Conservation (phyloP, 129 eudicot species). For the Deinandra increscens region DNA sequence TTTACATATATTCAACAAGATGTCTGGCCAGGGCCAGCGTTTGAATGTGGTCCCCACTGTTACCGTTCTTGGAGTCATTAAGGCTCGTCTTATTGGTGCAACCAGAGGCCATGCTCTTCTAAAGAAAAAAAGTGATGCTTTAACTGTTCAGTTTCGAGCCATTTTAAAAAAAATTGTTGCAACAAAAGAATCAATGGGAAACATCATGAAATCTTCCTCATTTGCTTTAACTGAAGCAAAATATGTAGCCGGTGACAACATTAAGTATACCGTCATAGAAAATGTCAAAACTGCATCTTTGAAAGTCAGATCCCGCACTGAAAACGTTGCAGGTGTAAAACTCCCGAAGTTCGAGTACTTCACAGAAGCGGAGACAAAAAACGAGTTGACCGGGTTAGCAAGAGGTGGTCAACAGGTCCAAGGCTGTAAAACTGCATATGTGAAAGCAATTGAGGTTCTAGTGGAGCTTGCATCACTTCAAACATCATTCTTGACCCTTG, state of each 20-base stretch:
- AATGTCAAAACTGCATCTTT: slow-evolving; percentile 73
- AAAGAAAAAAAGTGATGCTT: slow-evolving; percentile 93
- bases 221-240: slow-evolving; percentile 88
- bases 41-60: slow-evolving; percentile 89
- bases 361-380: slow-evolving; percentile 75
- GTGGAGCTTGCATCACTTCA: slow-evolving; percentile 93
- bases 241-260: slow-evolving; percentile 90
- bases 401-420: slow-evolving; percentile 97
- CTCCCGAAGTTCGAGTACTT: slow-evolving; percentile 82
- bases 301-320: slow-evolving; percentile 68
- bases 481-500: slow-evolving; percentile 88
- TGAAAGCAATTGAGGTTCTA: slow-evolving; percentile 84
- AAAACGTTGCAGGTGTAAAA: slow-evolving; percentile 87
- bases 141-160: slow-evolving; percentile 84
- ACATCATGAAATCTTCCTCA: slow-evolving; percentile 71
- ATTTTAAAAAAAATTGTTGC: slow-evolving; percentile 77
- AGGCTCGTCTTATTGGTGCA: slow-evolving; percentile 91
- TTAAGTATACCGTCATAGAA: slow-evolving; percentile 70
- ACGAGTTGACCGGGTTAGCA: slow-evolving; percentile 81
- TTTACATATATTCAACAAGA: slow-evolving; percentile 36
- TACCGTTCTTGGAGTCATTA: slow-evolving; percentile 78
- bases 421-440: slow-evolving; percentile 72
- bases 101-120: slow-evolving; percentile 95
- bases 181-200: slow-evolving; percentile 91
- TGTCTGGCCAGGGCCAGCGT: slow-evolving; percentile 91